Percentiles rank a stretch among this genome's conserved stretches.
phyloP scores from a whole-genome alignment of 2,329 filamentous ascomycete genomes.

The Aureobasidium subglaciale region DNA sequence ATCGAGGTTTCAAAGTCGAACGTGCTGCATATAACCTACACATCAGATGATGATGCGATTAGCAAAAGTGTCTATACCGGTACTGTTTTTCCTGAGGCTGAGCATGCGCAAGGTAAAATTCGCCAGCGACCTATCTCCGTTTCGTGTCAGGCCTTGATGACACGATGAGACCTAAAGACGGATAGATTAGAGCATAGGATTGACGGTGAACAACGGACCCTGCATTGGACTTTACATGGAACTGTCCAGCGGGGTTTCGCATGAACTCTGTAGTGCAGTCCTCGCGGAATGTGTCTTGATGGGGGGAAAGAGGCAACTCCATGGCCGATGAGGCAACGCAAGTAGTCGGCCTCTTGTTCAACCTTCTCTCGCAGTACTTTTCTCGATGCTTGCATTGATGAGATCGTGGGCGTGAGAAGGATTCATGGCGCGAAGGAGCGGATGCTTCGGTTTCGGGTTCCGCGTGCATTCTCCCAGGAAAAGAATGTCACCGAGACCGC shows the following conservation, averaged over 20 bases:
- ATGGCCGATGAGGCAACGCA: background rate
- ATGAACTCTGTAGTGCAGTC: background rate
- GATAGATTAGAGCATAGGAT: background rate
- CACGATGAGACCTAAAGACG: background rate
- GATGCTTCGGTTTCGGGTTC: background rate
- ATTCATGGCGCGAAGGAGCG: background rate
- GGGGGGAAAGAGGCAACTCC: background rate
- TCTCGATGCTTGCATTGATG: background rate
- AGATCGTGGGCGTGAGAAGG: background rate
- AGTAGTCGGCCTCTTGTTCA: background rate
- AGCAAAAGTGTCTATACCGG: background rate
- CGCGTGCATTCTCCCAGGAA: background rate
- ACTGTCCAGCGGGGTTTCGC: background rate
- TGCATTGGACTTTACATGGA: no score
- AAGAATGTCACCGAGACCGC: background rate
- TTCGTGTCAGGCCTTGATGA: background rate
- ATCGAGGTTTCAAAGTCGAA: no score
- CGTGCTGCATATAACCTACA: background rate
- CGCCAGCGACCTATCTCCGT: background rate
- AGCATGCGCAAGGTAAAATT: slow-evolving; percentile 21
- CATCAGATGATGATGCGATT: background rate
- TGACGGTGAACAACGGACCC: background rate
- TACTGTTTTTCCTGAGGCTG: background rate
- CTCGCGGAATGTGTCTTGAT: background rate
- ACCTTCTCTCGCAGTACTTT: background rate